Conservation (phyloP, 371 early-diverging fungal genomes). For the Thermomucor indicae-seudaticae region DNA sequence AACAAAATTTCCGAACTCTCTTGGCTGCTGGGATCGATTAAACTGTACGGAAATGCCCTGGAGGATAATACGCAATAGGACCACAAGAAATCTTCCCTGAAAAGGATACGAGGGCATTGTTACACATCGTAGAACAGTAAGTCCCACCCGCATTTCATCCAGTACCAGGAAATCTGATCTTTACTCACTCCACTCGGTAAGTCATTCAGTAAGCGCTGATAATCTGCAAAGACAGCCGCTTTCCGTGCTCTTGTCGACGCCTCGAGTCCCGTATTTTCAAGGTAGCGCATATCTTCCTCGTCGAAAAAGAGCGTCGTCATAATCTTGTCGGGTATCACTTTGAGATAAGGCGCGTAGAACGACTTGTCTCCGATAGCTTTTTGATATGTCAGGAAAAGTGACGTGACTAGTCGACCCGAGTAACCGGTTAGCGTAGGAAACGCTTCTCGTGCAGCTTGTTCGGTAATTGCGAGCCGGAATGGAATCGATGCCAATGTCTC, state of each 20-base stretch:
- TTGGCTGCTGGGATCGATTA: slow-evolving; percentile 31
- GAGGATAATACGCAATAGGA: slow-evolving; percentile 53
- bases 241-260: slow-evolving; percentile 37
- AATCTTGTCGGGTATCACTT: slow-evolving; percentile 41
- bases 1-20: slow-evolving; percentile 40
- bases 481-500: slow-evolving; percentile 38
- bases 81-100: slow-evolving; percentile 58
- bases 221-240: slow-evolving; percentile 23
- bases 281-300: slow-evolving; percentile 37
- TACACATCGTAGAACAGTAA: slow-evolving; percentile 1
- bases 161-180: slow-evolving; percentile 33
- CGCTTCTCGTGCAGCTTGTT: slow-evolving; percentile 33
- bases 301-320: slow-evolving; percentile 39
- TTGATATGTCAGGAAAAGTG: slow-evolving; percentile 38
- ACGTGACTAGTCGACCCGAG: slow-evolving; percentile 33
- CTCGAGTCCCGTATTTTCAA: slow-evolving; percentile 50
- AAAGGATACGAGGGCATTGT: slow-evolving; percentile 7
- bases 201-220: slow-evolving; percentile 18
- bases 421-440: slow-evolving; percentile 23
- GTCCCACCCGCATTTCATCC: too few relatives aligned
- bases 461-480: slow-evolving; percentile 41
- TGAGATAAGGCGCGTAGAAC: slow-evolving; percentile 49
- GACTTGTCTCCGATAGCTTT: slow-evolving; percentile 26
- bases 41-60: slow-evolving; percentile 54
- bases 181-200: slow-evolving; percentile 20